Percentiles rank a stretch among this genome's conserved stretches.
These are phyloP conservation scores for Brasilioporus rufonigricans DNA, from an alignment of 768 basidiomycete genomes.

Conservation along the genomic window DNA sequence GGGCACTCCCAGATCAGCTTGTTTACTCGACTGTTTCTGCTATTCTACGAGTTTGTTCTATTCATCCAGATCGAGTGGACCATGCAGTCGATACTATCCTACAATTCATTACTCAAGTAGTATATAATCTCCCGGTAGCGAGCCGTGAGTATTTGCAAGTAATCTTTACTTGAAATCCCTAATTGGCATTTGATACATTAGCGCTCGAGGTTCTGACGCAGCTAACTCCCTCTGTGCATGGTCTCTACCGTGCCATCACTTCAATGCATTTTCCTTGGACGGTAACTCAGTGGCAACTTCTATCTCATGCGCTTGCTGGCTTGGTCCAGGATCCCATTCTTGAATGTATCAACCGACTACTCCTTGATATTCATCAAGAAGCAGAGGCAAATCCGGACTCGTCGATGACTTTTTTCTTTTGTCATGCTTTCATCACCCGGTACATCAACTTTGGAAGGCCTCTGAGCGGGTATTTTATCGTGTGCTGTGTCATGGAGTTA, in stretches of 20 bases:
- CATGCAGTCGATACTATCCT: conserved; percentile 58
- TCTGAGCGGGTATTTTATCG: conserved; percentile 81
- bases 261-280: conserved; percentile 78
- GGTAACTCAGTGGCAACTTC: conserved; percentile 56
- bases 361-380: conserved; percentile 58
- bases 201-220: conserved; percentile 74
- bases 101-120: conserved; percentile 54
- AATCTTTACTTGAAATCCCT: background rate
- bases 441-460: conserved; percentile 77
- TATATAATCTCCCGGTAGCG: conserved; percentile 52
- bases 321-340: conserved; percentile 68
- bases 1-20: conserved; percentile 84
- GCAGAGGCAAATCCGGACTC: conserved; percentile 41
- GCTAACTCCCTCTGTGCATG: conserved; percentile 78
- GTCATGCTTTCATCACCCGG: conserved; percentile 68
- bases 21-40: conserved; percentile 78
- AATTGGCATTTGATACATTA: conserved; percentile 25
- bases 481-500: conserved; percentile 86
- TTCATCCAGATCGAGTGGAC: conserved; percentile 47
- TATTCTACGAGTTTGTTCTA: conserved; percentile 61
- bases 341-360: conserved; percentile 68
- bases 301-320: conserved; percentile 51
- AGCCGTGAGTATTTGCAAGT: conserved; percentile 43
- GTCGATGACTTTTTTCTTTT: conserved; percentile 44
- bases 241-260: conserved; percentile 81